Conservation (phyloP, 1,139 yeast species). For the Scheffersomyces segobiensis region DNA sequence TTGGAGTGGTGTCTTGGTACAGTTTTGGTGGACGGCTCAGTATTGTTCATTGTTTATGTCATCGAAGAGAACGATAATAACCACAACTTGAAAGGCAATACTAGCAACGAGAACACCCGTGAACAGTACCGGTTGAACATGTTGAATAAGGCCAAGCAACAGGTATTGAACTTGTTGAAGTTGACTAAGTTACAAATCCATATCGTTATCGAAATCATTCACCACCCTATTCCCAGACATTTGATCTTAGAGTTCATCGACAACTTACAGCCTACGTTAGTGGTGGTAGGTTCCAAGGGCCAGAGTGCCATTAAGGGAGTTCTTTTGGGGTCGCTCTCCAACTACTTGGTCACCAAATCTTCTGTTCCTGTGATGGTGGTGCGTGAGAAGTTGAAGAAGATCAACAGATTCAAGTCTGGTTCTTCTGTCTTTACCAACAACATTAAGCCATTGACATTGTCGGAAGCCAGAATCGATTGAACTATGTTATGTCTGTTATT, state of each 20-base stretch:
- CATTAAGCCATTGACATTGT: constrained; percentile 50
- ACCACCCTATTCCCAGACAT: constrained; percentile 87
- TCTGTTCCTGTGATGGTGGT: constrained; percentile 92
- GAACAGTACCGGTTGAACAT: constrained; percentile 57
- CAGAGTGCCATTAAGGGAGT: constrained; percentile 76
- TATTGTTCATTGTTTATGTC: constrained; percentile 76
- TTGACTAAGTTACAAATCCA: constrained; percentile 77
- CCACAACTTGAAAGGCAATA: constrained; percentile 44
- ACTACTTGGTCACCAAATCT: constrained; percentile 73
- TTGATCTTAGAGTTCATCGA: constrained; percentile 80
- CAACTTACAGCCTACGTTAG: constrained; percentile 78
- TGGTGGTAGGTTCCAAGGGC: constrained; percentile 81
- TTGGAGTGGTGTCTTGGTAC: constrained; percentile 91
- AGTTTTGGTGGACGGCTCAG: constrained; percentile 80
- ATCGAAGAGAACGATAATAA: constrained; percentile 64
- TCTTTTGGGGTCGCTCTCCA: constrained; percentile 71
- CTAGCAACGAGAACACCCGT: constrained; percentile 41
- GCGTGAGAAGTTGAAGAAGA: constrained; percentile 75
- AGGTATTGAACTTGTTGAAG: constrained; percentile 58
- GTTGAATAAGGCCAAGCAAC: constrained; percentile 62
- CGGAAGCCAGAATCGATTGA: constrained; percentile 51
- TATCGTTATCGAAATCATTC: constrained; percentile 72
- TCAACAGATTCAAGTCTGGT: constrained; percentile 56
- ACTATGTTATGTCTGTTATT: background rate
- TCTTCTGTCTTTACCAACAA: constrained; percentile 49